Conservation (phyloP, 192 early-diverging fungal species). For the Entomortierella lignicola region DNA sequence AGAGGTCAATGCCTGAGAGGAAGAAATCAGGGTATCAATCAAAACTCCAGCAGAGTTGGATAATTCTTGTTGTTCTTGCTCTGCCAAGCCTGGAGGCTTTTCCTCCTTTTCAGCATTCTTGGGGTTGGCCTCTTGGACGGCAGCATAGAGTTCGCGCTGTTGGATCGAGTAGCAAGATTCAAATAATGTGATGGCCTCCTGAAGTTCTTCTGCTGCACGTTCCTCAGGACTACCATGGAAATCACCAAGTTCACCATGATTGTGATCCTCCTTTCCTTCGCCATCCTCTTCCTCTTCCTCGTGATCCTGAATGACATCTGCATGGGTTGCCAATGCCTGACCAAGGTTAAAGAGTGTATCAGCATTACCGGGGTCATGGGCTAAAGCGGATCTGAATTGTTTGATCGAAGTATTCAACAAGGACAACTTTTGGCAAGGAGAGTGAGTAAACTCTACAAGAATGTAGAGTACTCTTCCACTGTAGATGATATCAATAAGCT, state of each 20-base stretch:
- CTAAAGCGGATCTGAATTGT: conserved; percentile 61
- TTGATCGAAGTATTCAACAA: conserved; percentile 66
- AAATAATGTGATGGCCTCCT: conserved; percentile 64
- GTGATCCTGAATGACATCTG: conserved; percentile 65
- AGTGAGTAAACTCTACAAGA: conserved; percentile 63
- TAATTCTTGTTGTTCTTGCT: conserved; percentile 36
- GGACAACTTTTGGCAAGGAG: conserved; percentile 50
- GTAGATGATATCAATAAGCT: not conserved
- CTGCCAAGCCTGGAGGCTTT: not conserved
- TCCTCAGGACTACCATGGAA: conserved; percentile 59
- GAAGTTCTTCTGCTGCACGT: conserved; percentile 51
- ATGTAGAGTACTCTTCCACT: conserved; percentile 70
- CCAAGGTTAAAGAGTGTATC: conserved; percentile 78
- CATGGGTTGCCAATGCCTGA: conserved; percentile 69
- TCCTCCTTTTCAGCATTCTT: conserved; percentile 2
- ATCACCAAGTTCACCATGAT: conserved; percentile 60
- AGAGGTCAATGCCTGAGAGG: conserved; percentile 59
- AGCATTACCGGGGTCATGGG: conserved; percentile 62
- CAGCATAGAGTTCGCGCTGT: conserved; percentile 55
- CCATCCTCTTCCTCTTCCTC: conserved; percentile 61
- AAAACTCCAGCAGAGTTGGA: conserved; percentile 57
- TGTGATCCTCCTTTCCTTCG: conserved; percentile 52
- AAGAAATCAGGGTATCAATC: conserved; percentile 64
- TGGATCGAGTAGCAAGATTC: conserved; percentile 62
- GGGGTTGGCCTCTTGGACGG: conserved; percentile 25